Conservation (phyloP, 176 grass and related monocot species). For the Poa pratensis region DNA sequence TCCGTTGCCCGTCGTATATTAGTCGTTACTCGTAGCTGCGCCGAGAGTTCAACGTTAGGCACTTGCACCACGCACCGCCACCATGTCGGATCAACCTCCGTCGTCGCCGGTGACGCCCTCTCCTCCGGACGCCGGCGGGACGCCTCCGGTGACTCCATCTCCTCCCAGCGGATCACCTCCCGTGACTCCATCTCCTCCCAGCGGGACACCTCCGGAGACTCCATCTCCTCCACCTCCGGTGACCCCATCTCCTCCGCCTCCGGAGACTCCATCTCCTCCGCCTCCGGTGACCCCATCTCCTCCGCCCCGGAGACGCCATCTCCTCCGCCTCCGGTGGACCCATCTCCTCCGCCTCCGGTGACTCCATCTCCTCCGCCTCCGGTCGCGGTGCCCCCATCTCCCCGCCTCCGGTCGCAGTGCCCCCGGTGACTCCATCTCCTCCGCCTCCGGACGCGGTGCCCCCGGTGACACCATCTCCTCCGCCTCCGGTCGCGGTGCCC, state of each 20-base stretch:
- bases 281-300: not conserved
- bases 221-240: slow-evolving; percentile 16
- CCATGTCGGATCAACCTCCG: slow-evolving; percentile 26
- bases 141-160: slow-evolving; percentile 1
- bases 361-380: slow-evolving; percentile 31
- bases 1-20: not conserved
- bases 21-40: not conserved
- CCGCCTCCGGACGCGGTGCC: slow-evolving; percentile 31
- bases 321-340: not conserved
- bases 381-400: not conserved
- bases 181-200: not conserved
- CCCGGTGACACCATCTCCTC: not conserved
- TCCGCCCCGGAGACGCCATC: not conserved
- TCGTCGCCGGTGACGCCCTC: slow-evolving; percentile 6
- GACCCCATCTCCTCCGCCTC: not conserved
- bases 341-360: not conserved
- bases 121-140: not conserved
- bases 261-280: not conserved
- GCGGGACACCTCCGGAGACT: not conserved
- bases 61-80: not conserved
- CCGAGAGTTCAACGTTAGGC: not conserved
- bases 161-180: not conserved
- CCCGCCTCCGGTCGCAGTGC: not conserved
- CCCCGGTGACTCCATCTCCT: slow-evolving; percentile 23
- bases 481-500: not conserved